Conservation (phyloP, 148 eudicot species). For the Diospyros lotus region DNA sequence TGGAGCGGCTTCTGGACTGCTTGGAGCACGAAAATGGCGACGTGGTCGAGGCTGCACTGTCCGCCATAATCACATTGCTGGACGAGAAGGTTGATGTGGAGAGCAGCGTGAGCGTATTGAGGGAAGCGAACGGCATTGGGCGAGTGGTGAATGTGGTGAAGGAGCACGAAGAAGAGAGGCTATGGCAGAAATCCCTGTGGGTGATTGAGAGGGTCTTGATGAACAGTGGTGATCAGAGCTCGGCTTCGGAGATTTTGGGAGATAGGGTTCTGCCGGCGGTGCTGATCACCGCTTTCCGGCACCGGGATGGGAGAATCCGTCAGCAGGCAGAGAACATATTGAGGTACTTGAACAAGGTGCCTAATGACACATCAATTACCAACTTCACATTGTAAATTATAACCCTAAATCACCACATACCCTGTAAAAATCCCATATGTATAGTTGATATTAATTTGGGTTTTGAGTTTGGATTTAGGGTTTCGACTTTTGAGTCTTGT, state of each 20-base stretch:
- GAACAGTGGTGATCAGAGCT: constrained; percentile 44
- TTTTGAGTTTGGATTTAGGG: too few species aligned
- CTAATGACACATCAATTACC: constrained; percentile 26
- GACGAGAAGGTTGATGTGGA: constrained; percentile 58
- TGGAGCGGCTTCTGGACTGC: constrained; percentile 54
- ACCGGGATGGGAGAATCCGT: constrained; percentile 64
- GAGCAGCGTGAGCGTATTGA: constrained; percentile 51
- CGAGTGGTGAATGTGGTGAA: constrained; percentile 54
- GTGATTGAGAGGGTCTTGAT: constrained; percentile 56
- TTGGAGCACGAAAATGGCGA: constrained; percentile 54
- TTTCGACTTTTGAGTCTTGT: too few species aligned
- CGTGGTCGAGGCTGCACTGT: constrained; percentile 67
- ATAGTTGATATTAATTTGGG: too few species aligned
- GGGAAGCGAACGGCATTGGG: constrained; percentile 36
- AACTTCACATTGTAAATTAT: constrained; percentile 33
- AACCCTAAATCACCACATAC: too few species aligned
- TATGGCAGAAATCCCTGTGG: constrained; percentile 77
- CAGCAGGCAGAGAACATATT: constrained; percentile 78
- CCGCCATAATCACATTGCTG: constrained; percentile 66
- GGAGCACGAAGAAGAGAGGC: constrained; percentile 54
- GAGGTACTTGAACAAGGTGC: constrained; percentile 59
- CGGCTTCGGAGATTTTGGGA: constrained; percentile 44
- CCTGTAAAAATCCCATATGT: too few species aligned
- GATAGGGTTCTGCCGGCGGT: constrained; percentile 51
- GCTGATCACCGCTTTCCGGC: constrained; percentile 66